A percentile compares a stretch with the other conserved stretches of the same genome.
These are phyloP conservation scores for Fusarium penzigii DNA, from an alignment of 2,329 filamentous ascomycete genomes.

Conservation along the genomic window DNA sequence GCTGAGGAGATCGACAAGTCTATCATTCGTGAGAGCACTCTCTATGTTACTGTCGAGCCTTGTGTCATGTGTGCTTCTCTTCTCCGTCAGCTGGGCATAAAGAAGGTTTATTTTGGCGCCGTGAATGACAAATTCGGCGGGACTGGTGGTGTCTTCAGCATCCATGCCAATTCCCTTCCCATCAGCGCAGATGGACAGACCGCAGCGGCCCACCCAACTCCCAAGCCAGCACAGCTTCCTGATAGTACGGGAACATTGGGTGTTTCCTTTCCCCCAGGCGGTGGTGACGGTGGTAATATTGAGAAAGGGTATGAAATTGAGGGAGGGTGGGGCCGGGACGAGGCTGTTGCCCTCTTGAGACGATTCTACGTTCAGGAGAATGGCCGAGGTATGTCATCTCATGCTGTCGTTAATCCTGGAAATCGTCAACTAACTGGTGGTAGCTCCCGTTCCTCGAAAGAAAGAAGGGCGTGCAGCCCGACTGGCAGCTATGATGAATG, in stretches of 20 bases:
- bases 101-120: constrained; percentile 91
- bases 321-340: constrained; percentile 85
- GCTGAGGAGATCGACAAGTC: constrained; percentile 61
- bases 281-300: constrained; percentile 65
- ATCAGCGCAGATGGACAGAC: constrained; percentile 38
- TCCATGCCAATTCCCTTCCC: constrained; percentile 66
- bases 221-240: constrained; percentile 38
- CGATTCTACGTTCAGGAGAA: constrained; percentile 99
- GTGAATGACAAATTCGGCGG: constrained; percentile 97
- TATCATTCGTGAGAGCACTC: constrained; percentile 69
- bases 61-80: constrained; percentile 98
- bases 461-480: constrained; percentile 58
- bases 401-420: neutral
- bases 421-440: constrained; percentile 8
- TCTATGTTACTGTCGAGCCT: constrained; percentile 97
- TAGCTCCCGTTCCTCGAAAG: constrained; percentile 54
- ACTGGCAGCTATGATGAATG: constrained; percentile 53
- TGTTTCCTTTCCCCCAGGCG: constrained; percentile 38
- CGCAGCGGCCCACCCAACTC: constrained; percentile 42
- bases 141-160: constrained; percentile 87
- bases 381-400: constrained; percentile 67
- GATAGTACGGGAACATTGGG: constrained; percentile 40
- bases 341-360: constrained; percentile 88
- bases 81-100: constrained; percentile 83
- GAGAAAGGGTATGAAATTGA: constrained; percentile 80